Base-by-base conservation (phyloP, 1,284 basidiomycete species). In the Tilletiaria anomala region DNA sequence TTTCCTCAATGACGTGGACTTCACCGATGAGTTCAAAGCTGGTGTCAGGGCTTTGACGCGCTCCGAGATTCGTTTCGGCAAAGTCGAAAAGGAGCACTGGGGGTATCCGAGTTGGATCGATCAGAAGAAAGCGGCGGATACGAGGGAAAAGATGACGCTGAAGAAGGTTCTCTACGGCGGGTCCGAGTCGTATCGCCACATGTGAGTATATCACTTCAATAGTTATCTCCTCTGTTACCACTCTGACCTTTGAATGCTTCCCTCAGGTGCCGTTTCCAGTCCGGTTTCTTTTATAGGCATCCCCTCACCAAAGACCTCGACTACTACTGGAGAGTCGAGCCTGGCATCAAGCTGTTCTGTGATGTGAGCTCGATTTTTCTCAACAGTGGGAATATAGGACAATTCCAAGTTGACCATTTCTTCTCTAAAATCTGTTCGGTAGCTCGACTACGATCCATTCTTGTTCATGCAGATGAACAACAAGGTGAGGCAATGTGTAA, bases 221-320 rank as follows among this genome's bases (percentile, higher is more conserved):
- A 5, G 19, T 32, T 29, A 32, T 26, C 44, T 5, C n/a, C 17
- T 37, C 32, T 36, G 11, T 3, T 8, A 36, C 40, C 6, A 3
- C 33, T 29, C 44, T 46, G 38, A 42, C 44, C 23, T n/a, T 42
- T 31, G 29, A n/a, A 85, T 85, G 59, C 78, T 82, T 39, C 83
- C 85, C 51, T 84, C 91, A 86, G n/a, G n/a, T 93, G 88, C 65
- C 78, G 91, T 16, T 94, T 80, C 72, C 87, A 93, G 68, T 86
- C 83, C 42, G 87, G 87, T 24, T 85, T 86, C 69, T 66, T 77
- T 61, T 43, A 29, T 29, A 43, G 37, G 5, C 62, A 67, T 32
- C 53, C 50, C 2, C 48, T 66, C 10, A 49, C 89, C 32, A 75
- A 78, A 49, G 73, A 78, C 40, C 88, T 82, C 70, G 82, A 78